Conservation (phyloP, 306 rosid genomes). For the Glycine tomentella region DNA sequence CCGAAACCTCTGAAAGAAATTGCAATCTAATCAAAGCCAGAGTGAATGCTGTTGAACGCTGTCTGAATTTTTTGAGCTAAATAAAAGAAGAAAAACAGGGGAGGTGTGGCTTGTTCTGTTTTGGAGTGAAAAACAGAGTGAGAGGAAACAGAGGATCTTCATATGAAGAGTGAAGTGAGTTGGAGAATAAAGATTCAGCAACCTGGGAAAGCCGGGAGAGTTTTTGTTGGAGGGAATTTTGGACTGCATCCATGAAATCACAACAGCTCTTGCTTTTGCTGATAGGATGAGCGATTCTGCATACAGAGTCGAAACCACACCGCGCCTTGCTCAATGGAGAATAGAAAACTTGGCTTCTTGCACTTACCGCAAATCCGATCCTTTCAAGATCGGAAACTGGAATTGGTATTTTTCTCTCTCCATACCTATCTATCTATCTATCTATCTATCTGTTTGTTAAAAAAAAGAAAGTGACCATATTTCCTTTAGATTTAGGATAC, state of each 20-base stretch:
- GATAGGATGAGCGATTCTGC: constrained; percentile 95
- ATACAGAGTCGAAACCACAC: constrained; percentile 85
- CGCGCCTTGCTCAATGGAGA: constrained; percentile 99
- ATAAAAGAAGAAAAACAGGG: neutral
- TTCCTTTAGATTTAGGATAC: neutral
- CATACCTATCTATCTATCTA: neutral
- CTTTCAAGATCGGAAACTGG: constrained; percentile 97
- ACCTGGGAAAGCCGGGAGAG: constrained; percentile 98
- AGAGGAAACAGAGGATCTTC: constrained; percentile 33
- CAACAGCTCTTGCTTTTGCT: constrained; percentile 76
- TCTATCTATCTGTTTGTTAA: neutral
- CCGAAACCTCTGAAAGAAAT: constrained; percentile 47
- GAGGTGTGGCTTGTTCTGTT: neutral
- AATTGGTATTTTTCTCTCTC: constrained; percentile 65
- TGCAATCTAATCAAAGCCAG: constrained; percentile 42
- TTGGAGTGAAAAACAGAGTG: constrained; percentile 30
- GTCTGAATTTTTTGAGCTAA: constrained; percentile 16
- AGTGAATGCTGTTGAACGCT: constrained; percentile 6
- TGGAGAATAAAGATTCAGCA: constrained; percentile 52
- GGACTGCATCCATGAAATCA: constrained; percentile 96
- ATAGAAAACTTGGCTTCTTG: constrained; percentile 92
- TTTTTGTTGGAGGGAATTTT: constrained; percentile 78
- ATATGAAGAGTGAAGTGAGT: constrained; percentile 64
- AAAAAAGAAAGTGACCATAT: neutral
- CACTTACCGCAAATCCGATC: constrained; percentile 94